Percentiles rank a stretch among this genome's conserved stretches.
Evolutionary conservation across 164 flowering plant species (phyloP).

Genomic region (Aristolochia californica): DNA sequence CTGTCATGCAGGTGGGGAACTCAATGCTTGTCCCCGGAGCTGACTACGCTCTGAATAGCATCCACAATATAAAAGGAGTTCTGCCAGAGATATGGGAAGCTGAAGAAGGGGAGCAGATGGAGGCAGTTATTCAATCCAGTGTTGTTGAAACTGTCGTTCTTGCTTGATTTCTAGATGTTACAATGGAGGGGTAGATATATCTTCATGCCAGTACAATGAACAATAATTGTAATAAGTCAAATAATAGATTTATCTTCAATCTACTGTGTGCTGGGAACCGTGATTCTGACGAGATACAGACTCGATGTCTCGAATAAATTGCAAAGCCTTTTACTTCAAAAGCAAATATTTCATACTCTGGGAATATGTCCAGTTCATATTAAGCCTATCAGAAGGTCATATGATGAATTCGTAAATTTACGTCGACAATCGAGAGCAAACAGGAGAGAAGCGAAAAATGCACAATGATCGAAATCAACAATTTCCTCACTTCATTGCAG

Average conservation of each 20-base stretch:
- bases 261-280: no score
- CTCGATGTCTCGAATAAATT: no score
- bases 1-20: slow-evolving; percentile 58
- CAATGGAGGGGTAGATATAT: no score
- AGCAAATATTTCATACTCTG: no score
- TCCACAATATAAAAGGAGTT: slow-evolving; percentile 86
- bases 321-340: no score
- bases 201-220: no score
- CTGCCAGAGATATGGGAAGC: slow-evolving; percentile 84
- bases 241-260: no score
- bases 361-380: no score
- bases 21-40: slow-evolving; percentile 57
- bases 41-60: slow-evolving; percentile 61
- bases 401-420: no score
- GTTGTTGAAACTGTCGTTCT: slow-evolving; percentile 54
- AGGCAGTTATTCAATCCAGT: slow-evolving; percentile 36
- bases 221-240: no score
- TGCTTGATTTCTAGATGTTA: slow-evolving; percentile 17
- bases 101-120: slow-evolving; percentile 36
- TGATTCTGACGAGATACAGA: no score
- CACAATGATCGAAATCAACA: slow-evolving; percentile 16
- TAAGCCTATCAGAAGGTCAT: no score
- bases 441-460: not conserved
- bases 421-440: not conserved
- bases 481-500: slow-evolving; percentile 22